Conservation (phyloP, 1,139 yeast genomes). For the Magnusiomyces sp. region DNA sequence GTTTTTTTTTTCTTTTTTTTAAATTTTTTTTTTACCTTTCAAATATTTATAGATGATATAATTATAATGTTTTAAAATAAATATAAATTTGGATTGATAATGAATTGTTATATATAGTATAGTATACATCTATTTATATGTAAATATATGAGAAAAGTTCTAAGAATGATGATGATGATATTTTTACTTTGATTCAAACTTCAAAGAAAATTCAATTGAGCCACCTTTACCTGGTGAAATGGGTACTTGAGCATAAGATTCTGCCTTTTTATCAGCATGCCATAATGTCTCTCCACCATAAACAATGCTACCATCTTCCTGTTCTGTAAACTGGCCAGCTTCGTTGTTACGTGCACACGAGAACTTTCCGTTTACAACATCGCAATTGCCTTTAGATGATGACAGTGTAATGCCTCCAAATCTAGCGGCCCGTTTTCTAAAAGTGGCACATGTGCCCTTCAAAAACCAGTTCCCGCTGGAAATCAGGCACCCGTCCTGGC, state of each 20-base stretch:
- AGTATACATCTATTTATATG: no score
- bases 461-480: slow-evolving; percentile 79
- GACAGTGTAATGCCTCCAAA: slow-evolving; percentile 65
- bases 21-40: no score
- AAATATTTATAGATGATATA: no score
- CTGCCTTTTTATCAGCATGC: slow-evolving; percentile 51
- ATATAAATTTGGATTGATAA: no score
- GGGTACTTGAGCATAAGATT: slow-evolving; percentile 44
- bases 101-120: no score
- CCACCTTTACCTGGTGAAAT: slow-evolving; percentile 44
- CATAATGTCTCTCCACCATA: slow-evolving; percentile 60
- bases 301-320: slow-evolving; percentile 32
- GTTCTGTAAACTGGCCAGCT: slow-evolving; percentile 29
- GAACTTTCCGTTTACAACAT: slow-evolving; percentile 37
- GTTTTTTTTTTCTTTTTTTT: no score
- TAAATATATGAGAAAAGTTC: no score
- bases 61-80: no score
- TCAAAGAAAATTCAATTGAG: slow-evolving; percentile 37
- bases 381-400: slow-evolving; percentile 70
- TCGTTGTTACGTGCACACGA: slow-evolving; percentile 27
- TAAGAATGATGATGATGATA: neutral
- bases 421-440: slow-evolving; percentile 40
- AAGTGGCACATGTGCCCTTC: slow-evolving; percentile 82
- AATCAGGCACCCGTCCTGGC: slow-evolving; percentile 67
- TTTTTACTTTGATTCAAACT: slow-evolving; percentile 24